Percentiles rank a stretch among this genome's conserved stretches.
Conservation (phyloP, 345 rosid species). For the Lepidium didymum region DNA sequence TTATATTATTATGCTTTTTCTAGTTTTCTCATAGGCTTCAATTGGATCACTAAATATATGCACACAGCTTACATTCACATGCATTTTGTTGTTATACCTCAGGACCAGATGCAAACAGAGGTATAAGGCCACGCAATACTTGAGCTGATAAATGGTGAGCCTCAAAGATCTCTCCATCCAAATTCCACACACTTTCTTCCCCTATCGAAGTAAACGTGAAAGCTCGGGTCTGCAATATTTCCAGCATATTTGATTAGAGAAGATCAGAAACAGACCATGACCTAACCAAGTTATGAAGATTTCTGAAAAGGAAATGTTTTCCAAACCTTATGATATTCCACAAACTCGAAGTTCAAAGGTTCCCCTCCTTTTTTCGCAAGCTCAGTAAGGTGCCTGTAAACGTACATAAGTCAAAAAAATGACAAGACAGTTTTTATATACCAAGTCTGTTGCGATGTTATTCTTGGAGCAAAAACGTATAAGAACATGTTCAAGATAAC, state of each 20-base stretch:
- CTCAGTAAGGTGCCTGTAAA: conserved; percentile 83
- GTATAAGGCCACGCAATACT: conserved; percentile 76
- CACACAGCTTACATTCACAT: neutral
- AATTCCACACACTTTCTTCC: conserved; percentile 78
- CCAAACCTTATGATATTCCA: conserved; percentile 78
- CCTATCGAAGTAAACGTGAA: conserved; percentile 80
- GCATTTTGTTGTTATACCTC: conserved; percentile 39
- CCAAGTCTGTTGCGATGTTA: too few species aligned
- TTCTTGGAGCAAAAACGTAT: too few species aligned
- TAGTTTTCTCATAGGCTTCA: neutral
- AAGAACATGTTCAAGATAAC: too few species aligned
- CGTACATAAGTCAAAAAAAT: neutral
- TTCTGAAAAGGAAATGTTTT: neutral
- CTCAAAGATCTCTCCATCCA: conserved; percentile 88
- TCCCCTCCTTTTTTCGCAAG: conserved; percentile 76
- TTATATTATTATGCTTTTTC: neutral
- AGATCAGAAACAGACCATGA: neutral
- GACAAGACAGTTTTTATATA: too few species aligned
- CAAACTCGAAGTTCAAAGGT: conserved; percentile 75
- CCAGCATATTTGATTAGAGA: neutral
- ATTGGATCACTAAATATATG: neutral
- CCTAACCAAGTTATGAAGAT: neutral
- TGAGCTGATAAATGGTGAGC: conserved; percentile 91
- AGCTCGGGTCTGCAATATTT: conserved; percentile 53
- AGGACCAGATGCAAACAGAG: conserved; percentile 88